Conservation (phyloP, 805 yeast species). For the Ogataea ramenticola region DNA sequence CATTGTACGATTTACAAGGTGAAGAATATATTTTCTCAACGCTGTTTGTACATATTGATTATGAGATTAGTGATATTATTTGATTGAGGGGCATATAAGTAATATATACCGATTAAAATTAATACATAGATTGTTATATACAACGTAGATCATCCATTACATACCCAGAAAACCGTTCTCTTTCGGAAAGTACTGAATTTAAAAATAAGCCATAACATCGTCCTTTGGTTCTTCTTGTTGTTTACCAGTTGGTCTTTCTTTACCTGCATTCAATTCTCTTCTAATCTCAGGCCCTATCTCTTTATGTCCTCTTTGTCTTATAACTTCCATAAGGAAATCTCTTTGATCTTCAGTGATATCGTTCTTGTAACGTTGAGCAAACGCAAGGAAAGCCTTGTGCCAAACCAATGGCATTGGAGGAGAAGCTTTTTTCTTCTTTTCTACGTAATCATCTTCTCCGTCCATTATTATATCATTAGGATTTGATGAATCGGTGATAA, state of each 20-base stretch:
- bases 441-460: conserved; percentile 24
- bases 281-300: conserved; percentile 91
- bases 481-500: conserved; percentile 34
- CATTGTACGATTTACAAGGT: conserved; percentile 70
- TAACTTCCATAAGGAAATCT: conserved; percentile 85
- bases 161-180: too few relatives aligned
- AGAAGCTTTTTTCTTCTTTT: conserved; percentile 27
- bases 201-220: conserved; percentile 26
- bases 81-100: too few relatives aligned
- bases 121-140: neutral
- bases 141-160: too few relatives aligned
- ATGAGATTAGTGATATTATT: conserved; percentile 1
- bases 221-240: conserved; percentile 12
- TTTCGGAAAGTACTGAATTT: too few relatives aligned
- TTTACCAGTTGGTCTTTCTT: conserved; percentile 37
- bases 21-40: conserved; percentile 57
- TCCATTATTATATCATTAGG: conserved; percentile 30
- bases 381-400: conserved; percentile 93
- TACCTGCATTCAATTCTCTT: conserved; percentile 86
- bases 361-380: conserved; percentile 93
- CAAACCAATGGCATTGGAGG: conserved; percentile 86
- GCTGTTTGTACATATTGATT: conserved; percentile 32
- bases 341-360: conserved; percentile 99
- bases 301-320: conserved; percentile 82
- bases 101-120: too few relatives aligned